Evolutionary conservation across 371 early-diverging fungal species (phyloP).

Genomic region (Mortierella sp.): DNA sequence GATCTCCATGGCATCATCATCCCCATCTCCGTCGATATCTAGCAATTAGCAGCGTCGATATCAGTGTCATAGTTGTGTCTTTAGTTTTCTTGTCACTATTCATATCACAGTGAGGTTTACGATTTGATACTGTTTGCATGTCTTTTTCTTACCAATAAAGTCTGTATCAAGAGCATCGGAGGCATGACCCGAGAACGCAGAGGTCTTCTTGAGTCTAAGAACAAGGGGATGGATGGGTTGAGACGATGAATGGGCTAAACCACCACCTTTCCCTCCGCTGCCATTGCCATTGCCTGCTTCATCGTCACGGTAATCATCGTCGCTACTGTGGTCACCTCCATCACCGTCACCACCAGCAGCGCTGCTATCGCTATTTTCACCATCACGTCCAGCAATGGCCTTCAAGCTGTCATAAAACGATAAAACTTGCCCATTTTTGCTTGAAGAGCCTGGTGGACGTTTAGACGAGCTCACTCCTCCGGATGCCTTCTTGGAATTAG

Average conservation of each 20-base stretch:
- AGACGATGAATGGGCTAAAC: conserved; percentile 28
- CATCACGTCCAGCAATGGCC: conserved; percentile 35
- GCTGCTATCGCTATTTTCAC: conserved; percentile 13
- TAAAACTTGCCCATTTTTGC: conserved; percentile 53
- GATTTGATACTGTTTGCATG: background rate
- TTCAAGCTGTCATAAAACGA: conserved; percentile 43
- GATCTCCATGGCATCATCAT: conserved; percentile 45
- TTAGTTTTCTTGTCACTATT: background rate
- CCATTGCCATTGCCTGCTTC: conserved; percentile 2
- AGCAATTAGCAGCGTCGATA: background rate
- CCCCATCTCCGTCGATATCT: conserved; percentile 52
- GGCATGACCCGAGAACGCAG: conserved; percentile 31
- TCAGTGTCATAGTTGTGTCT: background rate
- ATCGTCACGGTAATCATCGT: background rate
- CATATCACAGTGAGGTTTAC: too few species aligned
- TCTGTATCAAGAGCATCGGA: conserved; percentile 41
- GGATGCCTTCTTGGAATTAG: conserved; percentile 35
- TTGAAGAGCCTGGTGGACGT: conserved; percentile 39
- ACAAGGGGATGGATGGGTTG: conserved; percentile 34
- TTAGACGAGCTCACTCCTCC: conserved; percentile 42
- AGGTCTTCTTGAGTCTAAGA: conserved; percentile 49
- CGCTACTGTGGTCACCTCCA: conserved; percentile 1
- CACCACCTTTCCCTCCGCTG: conserved; percentile 11
- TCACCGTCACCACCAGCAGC: background rate
- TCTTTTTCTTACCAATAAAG: conserved; percentile 33